Evolutionary conservation across 2,329 filamentous ascomycete species (phyloP), one percentile per base, ranked within the genome.

Genomic region (Hymenoscyphus linearis): DNA sequence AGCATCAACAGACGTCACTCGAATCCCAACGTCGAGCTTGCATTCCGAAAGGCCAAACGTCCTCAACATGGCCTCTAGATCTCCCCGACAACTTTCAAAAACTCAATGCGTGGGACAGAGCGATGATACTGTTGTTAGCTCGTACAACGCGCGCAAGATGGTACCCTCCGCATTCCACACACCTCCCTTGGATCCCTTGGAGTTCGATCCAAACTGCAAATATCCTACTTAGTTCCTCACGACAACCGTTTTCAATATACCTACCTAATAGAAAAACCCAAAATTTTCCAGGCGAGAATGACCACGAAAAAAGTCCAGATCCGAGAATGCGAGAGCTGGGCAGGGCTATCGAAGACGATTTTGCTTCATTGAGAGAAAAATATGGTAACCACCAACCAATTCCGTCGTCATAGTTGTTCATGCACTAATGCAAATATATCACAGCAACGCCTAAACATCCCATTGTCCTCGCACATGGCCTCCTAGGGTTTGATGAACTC

Each of bases 401-500:
- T 16, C 44, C 44, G 44, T 31, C 3, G 31, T 53, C 52, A 36
- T 54, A 35, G 18, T 16, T 16, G 27, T 35, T 47, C n/a, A 34
- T 36, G 31, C 40, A 44, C 52, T 50, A 37, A 22, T 13, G 16
- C 25, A 25, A 22, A n/a, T 13, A n/a, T 13, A 35, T 58, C n/a
- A 64, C 57, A 76, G 75, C 65, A 44, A 80, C 81, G 3, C 85
- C 85, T 2, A 82, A 82, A 67, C 70, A 86, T 65, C 84, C 85
- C 52, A 81, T 88, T 59, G 84, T 88, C 59, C 81, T 88, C 36
- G 85, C 85, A 58, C 85, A 88, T 69, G 85, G 85, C 60, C 77
- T 88, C 55, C 76, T 88, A 57, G 85, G 85, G 67, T 88, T 87
- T 70, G 78, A 82, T 40, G 80, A 86, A 69, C 76, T 88, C 25